Conservation (phyloP, 2,329 filamentous ascomycete genomes). For the Ophiocordyceps camponoti-rufipedis region DNA sequence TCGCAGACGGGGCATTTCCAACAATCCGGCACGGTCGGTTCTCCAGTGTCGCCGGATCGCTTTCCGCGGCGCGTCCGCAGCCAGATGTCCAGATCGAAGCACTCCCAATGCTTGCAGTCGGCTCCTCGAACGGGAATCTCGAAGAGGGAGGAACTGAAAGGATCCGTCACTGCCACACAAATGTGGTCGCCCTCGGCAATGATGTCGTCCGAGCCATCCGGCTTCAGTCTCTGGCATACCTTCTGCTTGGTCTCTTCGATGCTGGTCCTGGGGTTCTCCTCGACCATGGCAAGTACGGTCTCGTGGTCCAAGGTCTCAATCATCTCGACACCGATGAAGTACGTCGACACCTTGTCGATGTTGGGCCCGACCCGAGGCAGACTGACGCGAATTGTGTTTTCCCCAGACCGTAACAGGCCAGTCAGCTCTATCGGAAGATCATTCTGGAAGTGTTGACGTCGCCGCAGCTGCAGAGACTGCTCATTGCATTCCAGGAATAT, state of each 20-base stretch:
- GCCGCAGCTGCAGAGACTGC: slow-evolving; percentile 34
- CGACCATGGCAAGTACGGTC: slow-evolving; percentile 21
- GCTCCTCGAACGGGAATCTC: slow-evolving; percentile 52
- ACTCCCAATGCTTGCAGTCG: slow-evolving; percentile 61
- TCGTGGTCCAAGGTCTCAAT: slow-evolving; percentile 36
- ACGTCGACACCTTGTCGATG: slow-evolving; percentile 12
- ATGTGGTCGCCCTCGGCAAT: slow-evolving; percentile 38
- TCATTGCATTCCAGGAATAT: slow-evolving; percentile 54
- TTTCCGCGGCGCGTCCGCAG: slow-evolving; percentile 44
- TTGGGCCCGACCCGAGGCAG: slow-evolving; percentile 13
- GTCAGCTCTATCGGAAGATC: slow-evolving; percentile 66
- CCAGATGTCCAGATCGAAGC: slow-evolving; percentile 78
- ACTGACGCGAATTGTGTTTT: slow-evolving; percentile 42
- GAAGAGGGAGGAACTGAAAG: slow-evolving; percentile 48
- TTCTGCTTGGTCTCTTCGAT: slow-evolving; percentile 30
- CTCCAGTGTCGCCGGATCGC: slow-evolving; percentile 8
- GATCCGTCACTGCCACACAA: slow-evolving; percentile 42
- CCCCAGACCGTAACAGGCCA: slow-evolving; percentile 32
- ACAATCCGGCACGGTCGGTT: slow-evolving; percentile 43
- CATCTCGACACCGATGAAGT: slow-evolving; percentile 51
- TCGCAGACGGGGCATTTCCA: slow-evolving; percentile 82
- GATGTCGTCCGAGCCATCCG: slow-evolving; percentile 35
- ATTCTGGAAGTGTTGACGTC: slow-evolving; percentile 55
- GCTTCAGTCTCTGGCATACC: slow-evolving; percentile 32
- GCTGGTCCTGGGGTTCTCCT: slow-evolving; percentile 17